phyloP scores from a whole-genome alignment of 108 stramenopile species.

The Conticribra weissflogii region DNA sequence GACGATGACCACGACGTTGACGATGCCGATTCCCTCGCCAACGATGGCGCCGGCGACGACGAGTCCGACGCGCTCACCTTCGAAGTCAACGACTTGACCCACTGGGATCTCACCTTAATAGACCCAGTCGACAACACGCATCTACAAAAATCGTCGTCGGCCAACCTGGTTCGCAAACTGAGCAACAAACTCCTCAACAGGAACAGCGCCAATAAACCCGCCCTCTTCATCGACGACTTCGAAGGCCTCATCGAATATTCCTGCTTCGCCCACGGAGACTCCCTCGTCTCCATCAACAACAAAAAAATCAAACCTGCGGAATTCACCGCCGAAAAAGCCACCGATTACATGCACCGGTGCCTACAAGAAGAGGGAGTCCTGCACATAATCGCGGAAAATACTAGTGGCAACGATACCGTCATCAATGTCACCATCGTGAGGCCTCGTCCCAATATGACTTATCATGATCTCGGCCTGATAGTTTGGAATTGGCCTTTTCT shows the following conservation, averaged over 20 bases:
- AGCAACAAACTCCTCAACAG: neutral
- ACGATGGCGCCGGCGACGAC: too few species aligned
- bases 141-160: neutral
- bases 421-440: constrained; percentile 59
- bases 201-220: constrained; percentile 5
- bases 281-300: constrained; percentile 34
- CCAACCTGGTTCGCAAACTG: neutral
- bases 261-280: constrained; percentile 38
- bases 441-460: constrained; percentile 50
- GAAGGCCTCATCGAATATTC: constrained; percentile 24
- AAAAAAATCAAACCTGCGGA: constrained; percentile 20
- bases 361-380: constrained; percentile 34
- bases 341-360: constrained; percentile 26
- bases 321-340: constrained; percentile 22
- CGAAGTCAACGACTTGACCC: neutral
- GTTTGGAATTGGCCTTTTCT: constrained; percentile 58
- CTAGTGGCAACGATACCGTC: constrained; percentile 45
- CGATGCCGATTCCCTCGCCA: too few species aligned
- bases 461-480: constrained; percentile 45
- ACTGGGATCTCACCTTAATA: neutral
- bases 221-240: neutral
- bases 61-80: too few species aligned
- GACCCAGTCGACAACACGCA: too few species aligned
- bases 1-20: too few species aligned
- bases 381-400: constrained; percentile 33